Percentiles rank a stretch among this genome's conserved stretches.
Evolutionary conservation across 495 filamentous ascomycete species (phyloP).

Genomic region (Symbiotaphrina buchneri): DNA sequence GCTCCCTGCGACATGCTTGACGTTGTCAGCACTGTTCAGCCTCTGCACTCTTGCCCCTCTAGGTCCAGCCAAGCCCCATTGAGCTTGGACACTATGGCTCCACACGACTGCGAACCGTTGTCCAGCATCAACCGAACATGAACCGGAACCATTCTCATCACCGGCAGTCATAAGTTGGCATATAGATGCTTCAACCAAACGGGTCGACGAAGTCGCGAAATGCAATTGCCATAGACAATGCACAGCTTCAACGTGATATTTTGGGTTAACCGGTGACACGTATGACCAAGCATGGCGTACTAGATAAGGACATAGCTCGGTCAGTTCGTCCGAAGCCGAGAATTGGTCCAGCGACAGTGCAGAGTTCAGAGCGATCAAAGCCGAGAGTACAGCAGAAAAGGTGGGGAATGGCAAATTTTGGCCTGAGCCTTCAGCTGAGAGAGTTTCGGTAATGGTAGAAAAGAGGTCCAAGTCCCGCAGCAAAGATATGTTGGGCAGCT

Average conservation of each 20-base stretch:
- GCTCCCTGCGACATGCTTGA: too few species aligned
- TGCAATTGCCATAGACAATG: slow-evolving; percentile 73
- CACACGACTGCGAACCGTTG: slow-evolving; percentile 12
- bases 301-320: slow-evolving; percentile 40
- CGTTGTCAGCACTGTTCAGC: slow-evolving; percentile 8
- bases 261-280: slow-evolving; percentile 57
- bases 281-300: slow-evolving; percentile 55
- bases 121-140: slow-evolving; percentile 1
- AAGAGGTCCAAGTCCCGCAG: slow-evolving; percentile 31
- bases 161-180: slow-evolving; percentile 44
- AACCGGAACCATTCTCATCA: slow-evolving; percentile 17
- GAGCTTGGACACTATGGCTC: slow-evolving; percentile 14
- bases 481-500: slow-evolving; percentile 27
- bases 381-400: slow-evolving; percentile 17
- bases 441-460: slow-evolving; percentile 20
- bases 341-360: slow-evolving; percentile 27
- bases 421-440: slow-evolving; percentile 5
- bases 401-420: slow-evolving; percentile 4
- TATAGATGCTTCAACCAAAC: slow-evolving; percentile 58
- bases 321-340: slow-evolving; percentile 32
- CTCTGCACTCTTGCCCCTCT: slow-evolving; percentile 3
- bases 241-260: slow-evolving; percentile 83
- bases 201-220: slow-evolving; percentile 25
- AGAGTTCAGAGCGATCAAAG: slow-evolving; percentile 32
- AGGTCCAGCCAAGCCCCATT: slow-evolving; percentile 7